A percentile compares a stretch with the other conserved stretches of the same genome.
These are phyloP conservation scores for Fragosphaeria purpurea DNA, from an alignment of 2,329 filamentous ascomycete genomes.

Conservation along the genomic window DNA sequence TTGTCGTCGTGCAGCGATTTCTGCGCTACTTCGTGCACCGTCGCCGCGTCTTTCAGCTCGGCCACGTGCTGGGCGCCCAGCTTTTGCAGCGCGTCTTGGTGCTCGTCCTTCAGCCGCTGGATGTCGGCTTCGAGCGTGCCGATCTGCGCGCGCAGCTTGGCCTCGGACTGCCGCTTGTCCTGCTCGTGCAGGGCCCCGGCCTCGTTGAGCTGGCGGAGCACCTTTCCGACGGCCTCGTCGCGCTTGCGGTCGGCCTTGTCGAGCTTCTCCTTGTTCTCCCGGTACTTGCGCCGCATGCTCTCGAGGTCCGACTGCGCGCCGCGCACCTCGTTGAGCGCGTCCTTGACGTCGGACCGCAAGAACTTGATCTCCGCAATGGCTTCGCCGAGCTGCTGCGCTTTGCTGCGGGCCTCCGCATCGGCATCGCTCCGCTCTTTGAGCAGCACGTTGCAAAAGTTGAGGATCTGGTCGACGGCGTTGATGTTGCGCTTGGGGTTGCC, in stretches of 20 bases:
- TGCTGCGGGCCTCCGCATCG: not conserved
- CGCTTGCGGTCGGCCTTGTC: not conserved
- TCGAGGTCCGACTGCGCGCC: not conserved
- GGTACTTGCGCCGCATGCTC: not conserved
- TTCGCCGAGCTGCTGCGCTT: not conserved
- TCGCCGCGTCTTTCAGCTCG: no score
- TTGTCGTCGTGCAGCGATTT: not conserved
- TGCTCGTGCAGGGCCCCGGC: not conserved
- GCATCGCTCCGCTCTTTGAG: not conserved
- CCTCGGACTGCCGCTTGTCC: constrained; percentile 1
- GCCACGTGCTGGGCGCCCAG: not conserved
- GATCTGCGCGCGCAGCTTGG: not conserved
- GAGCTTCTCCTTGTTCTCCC: constrained; percentile 1
- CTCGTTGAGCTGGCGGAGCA: not conserved
- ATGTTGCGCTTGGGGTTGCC: constrained; percentile 1
- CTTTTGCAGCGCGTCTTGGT: not conserved
- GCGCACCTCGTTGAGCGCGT: not conserved
- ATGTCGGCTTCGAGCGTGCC: not conserved
- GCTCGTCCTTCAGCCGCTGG: not conserved
- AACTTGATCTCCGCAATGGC: constrained; percentile 1
- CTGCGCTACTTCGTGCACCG: not conserved
- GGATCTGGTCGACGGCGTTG: constrained; percentile 2
- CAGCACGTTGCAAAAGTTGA: not conserved
- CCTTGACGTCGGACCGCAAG: constrained; percentile 1
- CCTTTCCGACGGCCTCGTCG: not conserved